Base-by-base conservation (phyloP, 2,329 filamentous ascomycete genomes). In the Aureobasidium sp. region DNA sequence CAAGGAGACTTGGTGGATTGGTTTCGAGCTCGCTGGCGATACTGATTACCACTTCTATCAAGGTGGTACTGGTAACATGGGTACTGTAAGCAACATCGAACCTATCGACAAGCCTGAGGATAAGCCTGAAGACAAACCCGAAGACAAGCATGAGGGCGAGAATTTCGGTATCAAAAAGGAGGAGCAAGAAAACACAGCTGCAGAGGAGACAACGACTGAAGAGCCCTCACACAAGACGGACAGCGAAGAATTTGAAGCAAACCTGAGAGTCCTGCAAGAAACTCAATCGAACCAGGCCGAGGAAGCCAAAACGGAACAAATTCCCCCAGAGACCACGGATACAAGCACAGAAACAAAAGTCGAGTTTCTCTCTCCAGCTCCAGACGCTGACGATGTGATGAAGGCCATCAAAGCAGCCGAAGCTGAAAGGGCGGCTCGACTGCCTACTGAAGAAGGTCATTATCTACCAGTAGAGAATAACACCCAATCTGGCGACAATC, bases 1-100 rank as follows among this genome's bases (percentile, higher is more conserved):
- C 67, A 80, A 80, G 64, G 78, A 80, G 63, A 79, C 77, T 1
- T 80, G 78, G 70, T 80, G 78, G 78, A 71, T 80, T 3, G 75
- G 76, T n/a, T 79, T 76, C 71, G 74, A 79, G 62, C 72, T 79
- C 15, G 75, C 73, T 19, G 77, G 75, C 5, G 76, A 77, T 60
- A 64, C 69, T 8, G 71, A 74, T 27, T 79, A 78, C 64, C 68
- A 73, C 22, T 80, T 79, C 69, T 76, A 79, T 64, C 68, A 70
- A 39, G 77, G 77, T 35, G 71, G 72, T 15, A 70, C 72, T 4
- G 74, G 73, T 9, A 70, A 68, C 40, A 72, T 75, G 63, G 73
- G 74, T 17, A 64, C 67, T 1, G 49, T 72, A 42, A 69, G 71
- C 24, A 49, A 63, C 31, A 52, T 12, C 1, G 57, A 50, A 14